Evolutionary conservation across 305 asterid genomes (phyloP).

Genomic region (Solanum aculeatissimum): DNA sequence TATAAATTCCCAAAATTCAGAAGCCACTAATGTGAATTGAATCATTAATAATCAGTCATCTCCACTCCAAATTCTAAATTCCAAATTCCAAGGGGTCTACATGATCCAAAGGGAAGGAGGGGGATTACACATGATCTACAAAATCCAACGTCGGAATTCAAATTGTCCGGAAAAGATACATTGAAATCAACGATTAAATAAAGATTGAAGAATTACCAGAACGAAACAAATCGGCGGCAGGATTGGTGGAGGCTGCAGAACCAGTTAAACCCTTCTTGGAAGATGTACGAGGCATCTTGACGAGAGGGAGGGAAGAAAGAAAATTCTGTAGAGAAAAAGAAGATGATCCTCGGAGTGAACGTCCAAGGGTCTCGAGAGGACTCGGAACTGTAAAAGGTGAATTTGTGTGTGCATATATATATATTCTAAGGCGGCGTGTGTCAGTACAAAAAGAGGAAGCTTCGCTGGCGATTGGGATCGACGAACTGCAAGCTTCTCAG

Average conservation of each 20-base stretch:
- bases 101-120: neutral
- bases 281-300: slow-evolving; percentile 73
- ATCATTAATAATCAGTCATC: neutral
- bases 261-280: slow-evolving; percentile 39
- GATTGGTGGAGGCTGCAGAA: slow-evolving; percentile 49
- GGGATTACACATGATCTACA: neutral
- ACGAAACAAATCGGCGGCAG: slow-evolving; percentile 62
- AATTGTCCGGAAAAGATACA: neutral
- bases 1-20: neutral
- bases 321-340: neutral
- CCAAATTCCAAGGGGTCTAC: neutral
- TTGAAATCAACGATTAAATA: neutral
- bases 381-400: neutral
- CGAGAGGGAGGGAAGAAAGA: neutral
- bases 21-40: neutral
- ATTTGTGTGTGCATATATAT: neutral
- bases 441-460: neutral
- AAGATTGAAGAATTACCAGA: slow-evolving; percentile 33
- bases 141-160: neutral
- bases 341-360: neutral
- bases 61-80: neutral
- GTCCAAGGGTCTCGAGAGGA: neutral
- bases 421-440: neutral
- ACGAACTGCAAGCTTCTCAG: neutral
- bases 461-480: neutral